A percentile compares a stretch with the other conserved stretches of the same genome.
These are phyloP conservation scores for Sugiyamaella smithiae DNA, from an alignment of 805 yeast species.

Conservation along the genomic window DNA sequence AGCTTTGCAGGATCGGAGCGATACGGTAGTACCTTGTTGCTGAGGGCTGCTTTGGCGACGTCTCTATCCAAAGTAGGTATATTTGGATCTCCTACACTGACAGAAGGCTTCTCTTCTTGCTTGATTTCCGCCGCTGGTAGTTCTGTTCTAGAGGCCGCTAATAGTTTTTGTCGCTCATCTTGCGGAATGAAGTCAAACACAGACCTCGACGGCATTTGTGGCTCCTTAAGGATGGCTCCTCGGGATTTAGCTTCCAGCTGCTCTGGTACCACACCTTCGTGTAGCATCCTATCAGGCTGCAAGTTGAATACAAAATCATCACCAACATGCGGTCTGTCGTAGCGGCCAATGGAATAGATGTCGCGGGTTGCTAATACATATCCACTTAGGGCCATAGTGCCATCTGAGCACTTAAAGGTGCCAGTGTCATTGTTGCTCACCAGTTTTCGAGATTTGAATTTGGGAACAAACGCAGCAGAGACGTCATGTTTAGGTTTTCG, in stretches of 20 bases:
- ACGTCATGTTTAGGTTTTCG: slow-evolving; percentile 2
- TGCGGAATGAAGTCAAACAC: slow-evolving; percentile 23
- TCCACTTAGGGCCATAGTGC: slow-evolving; percentile 5
- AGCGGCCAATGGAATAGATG: neutral
- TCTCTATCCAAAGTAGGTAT: slow-evolving; percentile 1
- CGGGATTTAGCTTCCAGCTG: slow-evolving; percentile 9
- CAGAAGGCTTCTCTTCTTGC: neutral
- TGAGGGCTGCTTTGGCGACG: slow-evolving; percentile 23
- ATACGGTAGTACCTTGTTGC: slow-evolving; percentile 22
- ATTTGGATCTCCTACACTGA: neutral
- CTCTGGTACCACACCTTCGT: neutral
- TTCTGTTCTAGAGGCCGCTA: neutral
- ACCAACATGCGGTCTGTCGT: neutral
- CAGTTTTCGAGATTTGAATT: slow-evolving; percentile 1
- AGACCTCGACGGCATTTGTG: slow-evolving; percentile 23
- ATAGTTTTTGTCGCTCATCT: neutral
- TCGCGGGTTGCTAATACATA: slow-evolving; percentile 13
- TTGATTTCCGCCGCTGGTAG: neutral
- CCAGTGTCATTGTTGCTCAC: neutral
- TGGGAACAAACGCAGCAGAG: neutral
- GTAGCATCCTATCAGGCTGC: neutral
- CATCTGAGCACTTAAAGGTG: slow-evolving; percentile 8
- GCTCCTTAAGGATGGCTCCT: slow-evolving; percentile 17
- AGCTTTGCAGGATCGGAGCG: slow-evolving; percentile 22
- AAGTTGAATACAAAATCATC: neutral